A percentile compares a stretch with the other conserved stretches of the same genome.
phyloP scores from a whole-genome alignment of 148 eudicot species.

The Silene conica region DNA sequence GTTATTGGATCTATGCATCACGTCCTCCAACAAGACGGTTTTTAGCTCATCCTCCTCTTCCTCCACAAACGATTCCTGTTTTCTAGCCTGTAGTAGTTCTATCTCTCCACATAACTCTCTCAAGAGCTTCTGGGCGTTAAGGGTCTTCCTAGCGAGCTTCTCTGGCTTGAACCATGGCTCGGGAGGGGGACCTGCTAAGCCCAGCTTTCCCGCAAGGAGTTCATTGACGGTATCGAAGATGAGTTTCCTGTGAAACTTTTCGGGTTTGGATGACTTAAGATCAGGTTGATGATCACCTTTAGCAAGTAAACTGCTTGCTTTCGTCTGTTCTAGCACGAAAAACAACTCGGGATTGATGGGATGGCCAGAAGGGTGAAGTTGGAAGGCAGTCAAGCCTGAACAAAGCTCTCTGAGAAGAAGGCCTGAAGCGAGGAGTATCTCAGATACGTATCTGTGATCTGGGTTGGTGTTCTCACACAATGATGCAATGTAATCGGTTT shows the following conservation, averaged over 20 bases:
- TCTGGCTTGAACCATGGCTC: constrained; percentile 51
- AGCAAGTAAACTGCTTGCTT: constrained; percentile 43
- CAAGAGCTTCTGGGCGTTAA: constrained; percentile 75
- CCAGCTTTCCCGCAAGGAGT: constrained; percentile 55
- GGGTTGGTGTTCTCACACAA: constrained; percentile 76
- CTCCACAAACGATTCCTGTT: constrained; percentile 33
- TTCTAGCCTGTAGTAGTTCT: constrained; percentile 44
- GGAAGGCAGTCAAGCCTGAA: constrained; percentile 53
- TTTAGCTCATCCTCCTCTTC: constrained; percentile 68
- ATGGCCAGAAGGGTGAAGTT: constrained; percentile 76
- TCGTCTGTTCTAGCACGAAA: constrained; percentile 78
- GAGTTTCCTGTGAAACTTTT: constrained; percentile 66
- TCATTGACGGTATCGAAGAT: constrained; percentile 84
- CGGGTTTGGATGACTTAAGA: constrained; percentile 30
- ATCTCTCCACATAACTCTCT: constrained; percentile 77
- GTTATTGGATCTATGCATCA: constrained; percentile 50
- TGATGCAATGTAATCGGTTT: constrained; percentile 82
- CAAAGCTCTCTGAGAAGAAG: constrained; percentile 78
- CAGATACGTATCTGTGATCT: constrained; percentile 80
- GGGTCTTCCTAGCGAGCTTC: constrained; percentile 48
- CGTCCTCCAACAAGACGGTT: constrained; percentile 59
- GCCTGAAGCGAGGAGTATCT: constrained; percentile 83
- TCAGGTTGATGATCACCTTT: constrained; percentile 37
- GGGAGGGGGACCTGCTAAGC: constrained; percentile 25
- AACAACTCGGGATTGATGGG: constrained; percentile 82